Evolutionary conservation across 2,329 filamentous ascomycete species (phyloP).

Genomic region (Ceratocystis eucalypticola): DNA sequence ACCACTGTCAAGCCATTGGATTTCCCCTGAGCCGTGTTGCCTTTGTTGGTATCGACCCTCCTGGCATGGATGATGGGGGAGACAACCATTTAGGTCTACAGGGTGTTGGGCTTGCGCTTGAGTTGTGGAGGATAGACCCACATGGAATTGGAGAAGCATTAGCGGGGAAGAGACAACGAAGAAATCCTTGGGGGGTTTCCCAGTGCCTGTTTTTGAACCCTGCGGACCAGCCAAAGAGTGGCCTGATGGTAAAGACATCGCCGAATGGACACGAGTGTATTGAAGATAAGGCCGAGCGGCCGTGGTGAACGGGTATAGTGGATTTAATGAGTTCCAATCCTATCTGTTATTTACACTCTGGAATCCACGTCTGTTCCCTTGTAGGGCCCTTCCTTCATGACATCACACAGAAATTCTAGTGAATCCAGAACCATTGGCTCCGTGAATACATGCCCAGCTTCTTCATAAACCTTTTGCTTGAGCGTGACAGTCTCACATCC

Average conservation of each 20-base stretch:
- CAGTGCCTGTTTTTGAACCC: constrained; percentile 34
- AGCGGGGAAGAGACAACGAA: constrained; percentile 34
- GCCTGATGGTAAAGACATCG: constrained; percentile 27
- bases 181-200: constrained; percentile 36
- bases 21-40: constrained; percentile 34
- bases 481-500: constrained; percentile 43
- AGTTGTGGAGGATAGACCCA: constrained; percentile 39
- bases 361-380: constrained; percentile 18
- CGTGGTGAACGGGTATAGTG: constrained; percentile 26
- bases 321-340: no score
- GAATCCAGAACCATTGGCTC: constrained; percentile 53
- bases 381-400: constrained; percentile 27
- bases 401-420: constrained; percentile 46
- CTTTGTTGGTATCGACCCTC: constrained; percentile 54
- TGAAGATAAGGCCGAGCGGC: constrained; percentile 28
- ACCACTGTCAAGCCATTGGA: constrained; percentile 50
- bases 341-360: neutral
- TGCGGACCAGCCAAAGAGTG: constrained; percentile 27
- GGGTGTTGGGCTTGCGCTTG: constrained; percentile 32
- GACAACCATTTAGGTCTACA: constrained; percentile 28
- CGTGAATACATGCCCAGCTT: constrained; percentile 56
- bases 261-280: constrained; percentile 31
- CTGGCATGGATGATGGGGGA: constrained; percentile 27
- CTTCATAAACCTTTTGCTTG: constrained; percentile 54
- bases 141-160: constrained; percentile 36